Conservation (phyloP, 73 alveolate genomes). For the Durusdinium trenchii region DNA sequence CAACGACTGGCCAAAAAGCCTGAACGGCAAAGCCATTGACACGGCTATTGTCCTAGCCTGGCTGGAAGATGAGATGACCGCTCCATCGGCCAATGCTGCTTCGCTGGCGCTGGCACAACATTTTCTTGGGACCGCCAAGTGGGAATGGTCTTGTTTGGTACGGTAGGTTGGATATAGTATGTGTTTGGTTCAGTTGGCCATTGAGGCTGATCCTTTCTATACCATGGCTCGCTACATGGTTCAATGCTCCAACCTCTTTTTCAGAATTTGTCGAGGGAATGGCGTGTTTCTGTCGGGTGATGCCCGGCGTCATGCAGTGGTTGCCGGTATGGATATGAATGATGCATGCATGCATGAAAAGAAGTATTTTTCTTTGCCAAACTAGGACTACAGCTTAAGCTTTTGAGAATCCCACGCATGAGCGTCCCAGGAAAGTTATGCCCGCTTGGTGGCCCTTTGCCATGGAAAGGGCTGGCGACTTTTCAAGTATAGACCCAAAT, state of each 20-base stretch:
- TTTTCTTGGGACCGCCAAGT: too few relatives aligned
- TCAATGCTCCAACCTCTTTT: not conserved
- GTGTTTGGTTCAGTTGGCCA: too few relatives aligned
- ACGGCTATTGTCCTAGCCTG: conserved; percentile 17
- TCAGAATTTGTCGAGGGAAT: not conserved
- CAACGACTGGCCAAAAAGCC: not conserved
- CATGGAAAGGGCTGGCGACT: not conserved
- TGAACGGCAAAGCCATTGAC: conserved; percentile 20
- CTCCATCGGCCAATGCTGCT: too few relatives aligned
- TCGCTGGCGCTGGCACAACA: too few relatives aligned
- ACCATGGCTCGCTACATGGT: not conserved
- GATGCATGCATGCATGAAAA: too few relatives aligned
- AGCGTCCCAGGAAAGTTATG: too few relatives aligned
- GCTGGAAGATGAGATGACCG: not conserved
- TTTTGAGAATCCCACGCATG: too few relatives aligned
- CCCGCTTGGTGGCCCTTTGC: not conserved
- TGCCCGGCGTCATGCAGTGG: not conserved
- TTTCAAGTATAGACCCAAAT: not conserved
- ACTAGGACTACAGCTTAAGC: too few relatives aligned
- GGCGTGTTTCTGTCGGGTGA: not conserved
- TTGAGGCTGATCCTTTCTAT: not conserved
- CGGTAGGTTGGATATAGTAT: too few relatives aligned
- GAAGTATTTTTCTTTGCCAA: too few relatives aligned
- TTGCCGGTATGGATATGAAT: not conserved
- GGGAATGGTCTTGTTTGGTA: too few relatives aligned